Base-by-base conservation (phyloP, 192 early-diverging fungal genomes). In the Rhizoclosmatium globosum region DNA sequence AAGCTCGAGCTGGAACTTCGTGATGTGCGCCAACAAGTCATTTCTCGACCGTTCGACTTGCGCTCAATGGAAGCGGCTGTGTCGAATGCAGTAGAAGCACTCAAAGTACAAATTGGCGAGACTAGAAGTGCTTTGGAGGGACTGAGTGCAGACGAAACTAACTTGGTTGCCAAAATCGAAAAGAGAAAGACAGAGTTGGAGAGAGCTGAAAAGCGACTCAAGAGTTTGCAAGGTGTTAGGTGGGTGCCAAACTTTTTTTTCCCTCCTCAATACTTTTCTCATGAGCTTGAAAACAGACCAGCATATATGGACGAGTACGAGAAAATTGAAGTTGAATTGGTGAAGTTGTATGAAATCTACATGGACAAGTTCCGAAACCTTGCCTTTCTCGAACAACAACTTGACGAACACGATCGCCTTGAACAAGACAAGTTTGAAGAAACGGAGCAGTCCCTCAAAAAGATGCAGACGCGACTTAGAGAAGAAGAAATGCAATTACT, bases 231-330 rank as follows among this genome's bases (percentile, higher is more conserved):
- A 68, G 79, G 88, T 31, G 88, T 89, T 15, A 47, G 88, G 86
- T 85, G 53, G 50, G 65, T 47, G 11, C 2, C 2, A 31, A 64
- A 19, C 46, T 68, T 75, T 47, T 47, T 64, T 13, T 50, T 4
- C 4, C 13, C 6, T 42, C 31, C 7, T 44, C 11, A 9, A 44
- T 47, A 9, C 31, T 47, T 78, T 57, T 17, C 31, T 31, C 31
- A 31, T 31, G 31, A 31, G 31, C 31, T 65, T 9, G 31, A 76
- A 41, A 41, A 4, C 31, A 84, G 86, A 44, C 88, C 88, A 4
- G 87, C 88, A 31, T 89, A 85, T 70, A 89, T 89, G 88, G 88
- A 89, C 68, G 88, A 89, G 65, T 89, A 85, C 64, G 88, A 89
- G 69, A 84, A 84, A 60, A 84, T 89, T 48, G 87, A 89, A 76